phyloP scores from a whole-genome alignment of 1,284 basidiomycete genomes.

The Tremellales sp. region DNA sequence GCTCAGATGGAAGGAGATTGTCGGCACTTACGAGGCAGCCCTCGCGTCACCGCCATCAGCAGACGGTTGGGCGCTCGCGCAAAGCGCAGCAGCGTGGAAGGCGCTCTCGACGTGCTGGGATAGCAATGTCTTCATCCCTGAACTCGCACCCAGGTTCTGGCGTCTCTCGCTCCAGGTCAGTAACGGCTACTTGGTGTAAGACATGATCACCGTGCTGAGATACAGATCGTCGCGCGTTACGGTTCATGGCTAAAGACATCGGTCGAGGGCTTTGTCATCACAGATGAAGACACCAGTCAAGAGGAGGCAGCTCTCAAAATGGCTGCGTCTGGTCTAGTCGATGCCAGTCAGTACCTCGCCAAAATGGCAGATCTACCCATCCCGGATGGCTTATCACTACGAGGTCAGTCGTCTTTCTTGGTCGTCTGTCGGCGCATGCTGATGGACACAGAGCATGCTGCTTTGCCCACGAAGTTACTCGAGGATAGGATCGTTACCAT shows the following conservation, averaged over 20 bases:
- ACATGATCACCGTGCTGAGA: slow-evolving; percentile 31
- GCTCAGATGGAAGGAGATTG: slow-evolving; percentile 93
- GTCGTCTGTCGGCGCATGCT: slow-evolving; percentile 1
- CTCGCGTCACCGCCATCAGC: slow-evolving; percentile 40
- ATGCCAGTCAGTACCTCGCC: slow-evolving; percentile 25
- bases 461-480: slow-evolving; percentile 37
- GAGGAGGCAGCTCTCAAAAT: slow-evolving; percentile 30
- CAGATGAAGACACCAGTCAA: slow-evolving; percentile 27
- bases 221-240: slow-evolving; percentile 73
- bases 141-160: slow-evolving; percentile 80
- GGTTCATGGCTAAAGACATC: slow-evolving; percentile 62
- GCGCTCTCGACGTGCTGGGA: slow-evolving; percentile 79
- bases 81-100: slow-evolving; percentile 65
- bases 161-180: slow-evolving; percentile 74
- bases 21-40: slow-evolving; percentile 66
- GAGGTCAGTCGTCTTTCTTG: background rate
- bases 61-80: slow-evolving; percentile 49
- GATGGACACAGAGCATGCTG: slow-evolving; percentile 20
- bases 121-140: slow-evolving; percentile 73
- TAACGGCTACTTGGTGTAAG: slow-evolving; percentile 2
- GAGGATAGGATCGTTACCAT: slow-evolving; percentile 64
- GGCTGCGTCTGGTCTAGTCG: slow-evolving; percentile 29
- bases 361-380: slow-evolving; percentile 7
- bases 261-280: slow-evolving; percentile 16
- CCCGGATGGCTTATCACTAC: background rate